Base-by-base conservation (phyloP, 768 basidiomycete genomes). In the Tephrocybe sp. region DNA sequence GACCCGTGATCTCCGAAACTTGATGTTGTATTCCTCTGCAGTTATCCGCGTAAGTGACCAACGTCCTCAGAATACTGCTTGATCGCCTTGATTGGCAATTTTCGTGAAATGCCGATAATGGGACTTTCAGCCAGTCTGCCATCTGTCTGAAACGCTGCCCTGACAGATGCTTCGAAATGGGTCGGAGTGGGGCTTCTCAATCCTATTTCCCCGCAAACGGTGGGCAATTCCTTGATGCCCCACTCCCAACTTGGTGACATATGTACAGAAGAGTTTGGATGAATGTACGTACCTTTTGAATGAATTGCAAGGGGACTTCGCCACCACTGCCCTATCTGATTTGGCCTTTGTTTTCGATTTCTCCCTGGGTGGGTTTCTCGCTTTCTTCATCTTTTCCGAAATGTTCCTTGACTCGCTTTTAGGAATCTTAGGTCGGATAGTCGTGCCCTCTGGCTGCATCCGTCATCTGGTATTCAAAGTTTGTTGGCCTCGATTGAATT, bases 81-180 rank as follows among this genome's bases (percentile, higher is more conserved):
- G 56, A 57, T 53, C 36, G 24, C 51, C 37, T 43, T 50, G 56
- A 57, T 57, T 53, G 52, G 56, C 21, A 57, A 43, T 39, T 11
- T 14, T 8, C 15, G 4, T 10, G 26, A 26, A 44, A 39, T 33
- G 15, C 33, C 4, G 30, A 39, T 44, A 21, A 26, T 26, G 33
- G 20, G 25, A 34, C 17, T 26, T 26, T 37, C 45, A 37, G 24
- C 12, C 20, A 7, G 25, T 17, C 18, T 47, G 34, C 38, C 34
- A 36, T 15, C 4, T 12, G 34, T 4, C 9, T 36, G 34, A 36
- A 5, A 36, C 15, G 15, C 40, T 43, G 12, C 49, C 45, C 39
- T 53, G 45, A 38, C 32, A 36, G 33, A 14, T 46, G 33, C 33
- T 41, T 38, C 12, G 17, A 25, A 26, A 18, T 32, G 38, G 10